Percentiles rank a stretch among this genome's conserved stretches.
Conservation (phyloP, 768 basidiomycete species). For the Ramaria rubella region DNA sequence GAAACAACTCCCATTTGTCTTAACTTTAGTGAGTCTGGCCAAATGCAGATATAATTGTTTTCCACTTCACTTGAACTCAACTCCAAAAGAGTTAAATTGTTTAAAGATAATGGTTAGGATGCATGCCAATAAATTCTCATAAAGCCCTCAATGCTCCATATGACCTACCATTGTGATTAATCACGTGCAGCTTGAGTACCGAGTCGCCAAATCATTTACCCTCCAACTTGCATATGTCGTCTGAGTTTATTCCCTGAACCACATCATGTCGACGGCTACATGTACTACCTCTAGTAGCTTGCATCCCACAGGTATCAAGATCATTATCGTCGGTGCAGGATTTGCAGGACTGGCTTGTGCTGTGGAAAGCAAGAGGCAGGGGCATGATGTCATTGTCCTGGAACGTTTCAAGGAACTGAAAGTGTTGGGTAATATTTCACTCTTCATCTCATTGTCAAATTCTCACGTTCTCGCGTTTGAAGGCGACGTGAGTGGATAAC, state of each 20-base stretch:
- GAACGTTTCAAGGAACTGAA: slow-evolving; percentile 17
- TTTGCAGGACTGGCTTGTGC: slow-evolving; percentile 25
- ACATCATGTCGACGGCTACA: neutral
- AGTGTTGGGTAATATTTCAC: slow-evolving; percentile 13
- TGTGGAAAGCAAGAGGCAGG: slow-evolving; percentile 21
- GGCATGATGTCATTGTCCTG: slow-evolving; percentile 20
- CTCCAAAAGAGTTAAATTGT: too few relatives aligned
- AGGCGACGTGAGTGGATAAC: slow-evolving; percentile 14
- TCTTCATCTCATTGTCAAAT: neutral
- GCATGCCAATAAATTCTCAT: too few relatives aligned
- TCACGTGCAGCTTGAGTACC: too few relatives aligned
- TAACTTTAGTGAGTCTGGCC: too few relatives aligned
- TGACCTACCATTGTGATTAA: too few relatives aligned
- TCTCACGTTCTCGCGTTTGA: slow-evolving; percentile 6
- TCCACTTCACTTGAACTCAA: too few relatives aligned
- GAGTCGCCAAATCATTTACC: too few relatives aligned
- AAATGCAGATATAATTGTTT: too few relatives aligned
- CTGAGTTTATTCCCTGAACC: neutral
- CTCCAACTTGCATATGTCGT: too few relatives aligned
- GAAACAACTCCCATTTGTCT: too few relatives aligned
- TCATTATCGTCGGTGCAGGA: slow-evolving; percentile 22
- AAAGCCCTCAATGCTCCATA: too few relatives aligned
- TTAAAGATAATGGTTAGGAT: too few relatives aligned
- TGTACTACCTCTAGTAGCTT: neutral
- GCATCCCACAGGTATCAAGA: slow-evolving; percentile 10